These are phyloP conservation scores for Syncephalis plumigaleata DNA, from an alignment of 371 early-diverging fungal genomes.

Conservation along the genomic window DNA sequence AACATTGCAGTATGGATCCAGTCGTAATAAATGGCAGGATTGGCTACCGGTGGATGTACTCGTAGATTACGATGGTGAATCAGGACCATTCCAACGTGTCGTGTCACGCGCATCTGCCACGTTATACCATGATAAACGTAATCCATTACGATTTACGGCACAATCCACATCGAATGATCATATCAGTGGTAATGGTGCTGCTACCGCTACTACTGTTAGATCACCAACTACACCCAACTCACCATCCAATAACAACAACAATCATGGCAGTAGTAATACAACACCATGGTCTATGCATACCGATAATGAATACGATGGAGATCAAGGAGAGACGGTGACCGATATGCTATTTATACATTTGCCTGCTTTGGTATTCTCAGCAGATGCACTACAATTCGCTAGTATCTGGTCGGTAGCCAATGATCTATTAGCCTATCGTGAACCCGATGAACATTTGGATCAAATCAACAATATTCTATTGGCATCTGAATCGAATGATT, in stretches of 20 bases:
- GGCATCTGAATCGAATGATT: conserved; percentile 37
- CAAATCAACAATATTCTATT: conserved; percentile 55
- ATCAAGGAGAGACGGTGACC: conserved; percentile 30
- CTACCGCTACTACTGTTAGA: no score
- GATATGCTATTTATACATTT: conserved; percentile 44
- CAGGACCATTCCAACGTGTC: conserved; percentile 47
- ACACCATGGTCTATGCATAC: no score
- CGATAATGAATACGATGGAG: conserved; percentile 9
- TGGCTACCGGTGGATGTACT: conserved; percentile 82
- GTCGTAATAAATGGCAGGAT: conserved; percentile 46
- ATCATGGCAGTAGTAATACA: no score
- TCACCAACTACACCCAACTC: no score
- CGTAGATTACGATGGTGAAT: conserved; percentile 27
- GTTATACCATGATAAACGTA: conserved; percentile 61
- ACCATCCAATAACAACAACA: no score
- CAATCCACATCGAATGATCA: no score
- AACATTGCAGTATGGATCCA: conserved; percentile 26
- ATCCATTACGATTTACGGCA: conserved; percentile 32
- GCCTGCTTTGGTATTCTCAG: conserved; percentile 42
- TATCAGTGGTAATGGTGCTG: no score
- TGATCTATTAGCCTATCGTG: conserved; percentile 63
- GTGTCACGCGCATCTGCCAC: conserved; percentile 51
- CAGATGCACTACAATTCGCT: conserved; percentile 54
- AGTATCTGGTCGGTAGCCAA: conserved; percentile 50
- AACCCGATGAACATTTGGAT: conserved; percentile 54